Conservation (phyloP, 2,329 filamentous ascomycete species). For the Penicillium concentricum region DNA sequence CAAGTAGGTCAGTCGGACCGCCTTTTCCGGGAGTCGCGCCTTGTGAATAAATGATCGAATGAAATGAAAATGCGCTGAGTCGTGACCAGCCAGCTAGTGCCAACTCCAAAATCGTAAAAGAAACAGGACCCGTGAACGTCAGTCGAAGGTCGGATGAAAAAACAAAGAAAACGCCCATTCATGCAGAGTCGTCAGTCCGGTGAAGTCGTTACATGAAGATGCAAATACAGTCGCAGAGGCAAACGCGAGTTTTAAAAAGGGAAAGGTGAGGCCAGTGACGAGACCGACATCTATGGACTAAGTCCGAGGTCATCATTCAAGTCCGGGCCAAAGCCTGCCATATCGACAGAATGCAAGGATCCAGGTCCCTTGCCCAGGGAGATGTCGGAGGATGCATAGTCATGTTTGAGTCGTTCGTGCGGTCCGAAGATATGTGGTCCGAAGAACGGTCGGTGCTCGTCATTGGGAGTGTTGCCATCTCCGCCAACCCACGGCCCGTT, state of each 20-base stretch:
- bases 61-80: constrained; percentile 30
- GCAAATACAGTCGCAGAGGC: constrained; percentile 31
- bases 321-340: constrained; percentile 46
- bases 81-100: constrained; percentile 35
- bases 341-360: constrained; percentile 46
- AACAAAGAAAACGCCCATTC: constrained; percentile 39
- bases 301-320: constrained; percentile 39
- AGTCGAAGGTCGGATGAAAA: constrained; percentile 16
- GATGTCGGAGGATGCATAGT: constrained; percentile 46
- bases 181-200: constrained; percentile 42
- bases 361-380: constrained; percentile 44
- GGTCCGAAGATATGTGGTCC: constrained; percentile 40
- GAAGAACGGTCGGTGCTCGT: constrained; percentile 45
- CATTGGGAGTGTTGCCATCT: constrained; percentile 44
- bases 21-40: constrained; percentile 5
- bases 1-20: neutral
- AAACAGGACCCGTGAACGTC: constrained; percentile 26
- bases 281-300: constrained; percentile 33
- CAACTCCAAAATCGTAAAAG: constrained; percentile 28
- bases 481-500: constrained; percentile 44
- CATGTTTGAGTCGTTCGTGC: constrained; percentile 44
- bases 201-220: constrained; percentile 42
- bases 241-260: constrained; percentile 18
- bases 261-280: neutral
- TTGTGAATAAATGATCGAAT: constrained; percentile 5